Conservation (phyloP, 805 yeast genomes). For the Sugiyamaella mastotermitis region DNA sequence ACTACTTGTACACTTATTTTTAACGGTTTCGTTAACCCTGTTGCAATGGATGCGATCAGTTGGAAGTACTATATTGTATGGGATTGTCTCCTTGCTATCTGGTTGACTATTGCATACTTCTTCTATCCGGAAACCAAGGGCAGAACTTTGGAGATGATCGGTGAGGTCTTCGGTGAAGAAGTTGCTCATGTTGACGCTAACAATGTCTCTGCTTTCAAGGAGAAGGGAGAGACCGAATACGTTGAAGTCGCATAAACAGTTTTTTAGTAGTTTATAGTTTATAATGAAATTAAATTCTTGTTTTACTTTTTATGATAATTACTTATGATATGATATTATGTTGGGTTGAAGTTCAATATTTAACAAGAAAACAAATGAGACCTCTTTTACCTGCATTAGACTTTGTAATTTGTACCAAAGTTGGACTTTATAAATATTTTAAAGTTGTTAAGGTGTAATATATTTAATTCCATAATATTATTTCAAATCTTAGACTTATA, state of each 20-base stretch:
- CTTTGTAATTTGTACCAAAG: no score
- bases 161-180: slow-evolving; percentile 35
- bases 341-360: no score
- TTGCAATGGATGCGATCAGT: slow-evolving; percentile 37
- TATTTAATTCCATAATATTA: no score
- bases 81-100: slow-evolving; percentile 23
- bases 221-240: neutral
- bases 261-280: slow-evolving; percentile 6
- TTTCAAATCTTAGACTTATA: no score
- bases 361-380: no score
- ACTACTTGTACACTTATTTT: slow-evolving; percentile 21
- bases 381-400: no score
- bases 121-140: slow-evolving; percentile 39
- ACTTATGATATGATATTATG: no score
- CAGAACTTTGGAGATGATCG: slow-evolving; percentile 40
- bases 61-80: slow-evolving; percentile 42
- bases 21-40: slow-evolving; percentile 33
- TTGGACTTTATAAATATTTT: no score
- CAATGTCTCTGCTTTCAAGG: neutral
- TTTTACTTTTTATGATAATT: no score
- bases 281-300: no score
- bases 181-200: neutral
- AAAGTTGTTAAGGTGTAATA: no score
- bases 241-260: neutral
- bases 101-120: slow-evolving; percentile 29